Evolutionary conservation across 1,284 basidiomycete species (phyloP).

Genomic region (Paramarasmius palmivorus): DNA sequence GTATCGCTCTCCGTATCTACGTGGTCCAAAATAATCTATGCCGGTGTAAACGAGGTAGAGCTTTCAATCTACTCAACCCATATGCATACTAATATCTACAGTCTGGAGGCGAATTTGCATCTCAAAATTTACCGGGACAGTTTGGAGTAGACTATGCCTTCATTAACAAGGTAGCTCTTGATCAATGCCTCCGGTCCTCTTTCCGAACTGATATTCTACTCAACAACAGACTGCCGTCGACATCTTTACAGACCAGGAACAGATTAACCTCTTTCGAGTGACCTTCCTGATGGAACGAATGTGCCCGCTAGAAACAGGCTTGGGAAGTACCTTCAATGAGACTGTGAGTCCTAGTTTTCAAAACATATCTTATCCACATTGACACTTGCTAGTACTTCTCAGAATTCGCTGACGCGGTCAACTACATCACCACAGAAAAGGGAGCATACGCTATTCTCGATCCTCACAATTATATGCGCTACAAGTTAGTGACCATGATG

Average conservation of each 20-base stretch:
- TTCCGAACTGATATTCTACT: neutral
- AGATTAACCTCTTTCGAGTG: constrained; percentile 49
- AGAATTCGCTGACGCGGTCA: constrained; percentile 42
- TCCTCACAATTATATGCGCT: constrained; percentile 51
- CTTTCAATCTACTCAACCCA: neutral
- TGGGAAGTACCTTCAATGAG: constrained; percentile 44
- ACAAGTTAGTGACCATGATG: constrained; percentile 32
- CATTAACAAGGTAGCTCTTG: constrained; percentile 40
- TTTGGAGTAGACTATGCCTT: constrained; percentile 47
- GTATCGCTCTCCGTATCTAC: neutral
- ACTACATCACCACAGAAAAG: constrained; percentile 42
- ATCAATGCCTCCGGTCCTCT: neutral
- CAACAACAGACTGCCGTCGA: constrained; percentile 39
- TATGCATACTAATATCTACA: constrained; percentile 12
- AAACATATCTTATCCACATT: neutral
- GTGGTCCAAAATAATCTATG: constrained; percentile 31
- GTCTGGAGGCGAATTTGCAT: constrained; percentile 43
- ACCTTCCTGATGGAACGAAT: constrained; percentile 51
- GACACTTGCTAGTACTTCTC: constrained; percentile 35
- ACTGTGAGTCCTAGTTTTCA: constrained; percentile 29
- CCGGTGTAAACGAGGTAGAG: constrained; percentile 35
- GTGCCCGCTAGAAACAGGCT: constrained; percentile 41
- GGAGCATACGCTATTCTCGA: constrained; percentile 44
- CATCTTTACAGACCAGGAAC: constrained; percentile 46
- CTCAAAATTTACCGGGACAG: constrained; percentile 41